Evolutionary conservation across 2,329 filamentous ascomycete species (phyloP), one percentile per base, ranked within the genome.

Genomic region (Knufia fluminis): DNA sequence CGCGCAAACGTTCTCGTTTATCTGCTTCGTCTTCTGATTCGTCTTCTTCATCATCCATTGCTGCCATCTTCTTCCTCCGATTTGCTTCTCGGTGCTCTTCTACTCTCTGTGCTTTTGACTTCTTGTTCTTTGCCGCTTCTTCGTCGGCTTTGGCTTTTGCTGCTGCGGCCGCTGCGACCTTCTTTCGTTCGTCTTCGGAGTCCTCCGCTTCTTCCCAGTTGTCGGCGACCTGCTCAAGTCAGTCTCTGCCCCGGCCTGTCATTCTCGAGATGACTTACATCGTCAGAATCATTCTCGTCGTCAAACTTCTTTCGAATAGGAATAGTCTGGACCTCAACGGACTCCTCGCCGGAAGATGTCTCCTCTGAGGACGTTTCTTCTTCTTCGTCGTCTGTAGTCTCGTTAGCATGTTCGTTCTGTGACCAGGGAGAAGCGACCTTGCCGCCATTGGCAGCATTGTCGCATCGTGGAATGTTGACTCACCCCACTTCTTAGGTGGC

Each of bases 171-270:
- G 91, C 92, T 70, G 85, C 86, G 23, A 80, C 86, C 76, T 97
- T 98, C 70, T 96, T 90, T 62, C 89, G 86, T 74, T 98, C 92
- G 61, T 83, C 91, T 62, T 98, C 92, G 54, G 89, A 95, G 72
- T 98, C 92, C 64, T 97, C 92, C 59, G 86, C 90, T 51, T 87
- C 91, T 63, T 97, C 90, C 92, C 92, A 98, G 28, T 87, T 91
- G 53, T 98, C 92, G 63, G 96, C 79, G 50, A 97, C 87, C 84
- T 95, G 48, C 45, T 38, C 41, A 46, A 50, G 51, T 45, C 53
- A 49, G 17, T 24, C 40, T 17, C 20, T 8, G 17, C 10, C 33
- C 20, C 38, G 9, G 10, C 2, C 16, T 3, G 9, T 17, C 33
- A 14, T 38, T 14, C 10, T 38, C 26, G 31, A 44, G 41, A 10